Evolutionary conservation across 176 grass and related monocot genomes (phyloP), one percentile per base, ranked within the genome.

Genomic region (Elaeis guineensis): DNA sequence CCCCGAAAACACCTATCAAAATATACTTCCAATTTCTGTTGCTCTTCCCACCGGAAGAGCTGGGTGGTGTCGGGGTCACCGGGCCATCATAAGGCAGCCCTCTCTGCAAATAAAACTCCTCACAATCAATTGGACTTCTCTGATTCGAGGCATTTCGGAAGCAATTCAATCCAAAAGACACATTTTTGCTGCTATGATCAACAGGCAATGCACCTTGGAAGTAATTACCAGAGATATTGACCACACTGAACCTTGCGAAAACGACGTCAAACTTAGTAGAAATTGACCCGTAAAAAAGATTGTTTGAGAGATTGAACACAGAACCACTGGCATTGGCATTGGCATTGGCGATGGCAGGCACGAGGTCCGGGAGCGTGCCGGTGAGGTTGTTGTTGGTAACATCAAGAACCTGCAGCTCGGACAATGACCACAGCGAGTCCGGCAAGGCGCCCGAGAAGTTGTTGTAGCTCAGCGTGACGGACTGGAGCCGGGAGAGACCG

Each of bases 171-270:
- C 58, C 58, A 65, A 74, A 77, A 4, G 67, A 79, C 19, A 79
- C 61, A 57, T 88, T 89, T 44, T 55, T 65, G 57, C 26, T 64
- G 44, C 17, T 30, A 49, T 28, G 29, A 6, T 35, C 5, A 16
- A 76, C 55, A 15, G 69, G 63, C 15, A 85, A 63, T 16, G 63
- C 72, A 62, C 93, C 83, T 2, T 80, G 70, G n/a, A 98, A 92
- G 76, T 91, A 98, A 54, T 98, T 92, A 51, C 28, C 76, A 3
- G 87, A 92, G 68, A 98, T 70, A 67, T 98, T 73, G 57, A 71
- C 81, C 54, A 32, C 53, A 16, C 3, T 14, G 59, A 70, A 62
- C 52, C 30, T 28, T 14, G 51, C 20, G 61, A 92, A 92, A 32
- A 89, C 61, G 25, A 58, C 56, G 20, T 63, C 20, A 73, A 98